A percentile compares a stretch with the other conserved stretches of the same genome.
Conservation (phyloP, 768 basidiomycete species). For the Suillus tomentosus region DNA sequence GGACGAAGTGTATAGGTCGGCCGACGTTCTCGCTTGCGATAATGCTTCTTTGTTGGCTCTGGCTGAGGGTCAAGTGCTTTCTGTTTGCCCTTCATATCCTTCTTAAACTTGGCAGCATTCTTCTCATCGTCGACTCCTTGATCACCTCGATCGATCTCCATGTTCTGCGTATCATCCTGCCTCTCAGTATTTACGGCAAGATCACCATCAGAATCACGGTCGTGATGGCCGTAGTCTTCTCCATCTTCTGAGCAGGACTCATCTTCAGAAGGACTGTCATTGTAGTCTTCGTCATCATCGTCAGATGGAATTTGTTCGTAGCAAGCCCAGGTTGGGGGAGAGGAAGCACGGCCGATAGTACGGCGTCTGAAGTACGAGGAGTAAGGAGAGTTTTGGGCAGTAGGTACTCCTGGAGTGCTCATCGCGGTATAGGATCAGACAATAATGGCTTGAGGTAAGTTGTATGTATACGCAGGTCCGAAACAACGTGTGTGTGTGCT, state of each 20-base stretch:
- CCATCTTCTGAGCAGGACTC: constrained; percentile 74
- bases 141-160: constrained; percentile 52
- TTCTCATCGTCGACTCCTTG: constrained; percentile 35
- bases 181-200: constrained; percentile 30
- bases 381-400: constrained; percentile 24
- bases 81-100: constrained; percentile 80
- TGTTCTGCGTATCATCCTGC: constrained; percentile 53
- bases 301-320: constrained; percentile 85
- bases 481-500: constrained; percentile 7
- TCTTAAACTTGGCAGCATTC: constrained; percentile 42
- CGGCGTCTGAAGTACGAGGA: constrained; percentile 57
- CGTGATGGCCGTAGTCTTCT: constrained; percentile 53
- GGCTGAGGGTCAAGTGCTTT: constrained; percentile 70
- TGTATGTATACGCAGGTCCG: constrained; percentile 6
- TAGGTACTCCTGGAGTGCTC: constrained; percentile 27
- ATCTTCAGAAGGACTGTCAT: constrained; percentile 55
- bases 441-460: constrained; percentile 4
- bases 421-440: constrained; percentile 14
- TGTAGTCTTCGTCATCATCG: constrained; percentile 59
- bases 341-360: constrained; percentile 76
- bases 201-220: constrained; percentile 32
- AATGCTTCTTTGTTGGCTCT: constrained; percentile 49
- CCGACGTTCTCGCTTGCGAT: constrained; percentile 55
- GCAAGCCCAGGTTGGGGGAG: constrained; percentile 87
- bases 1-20: constrained; percentile 69